Percentiles rank a stretch among this genome's conserved stretches.
phyloP scores from a whole-genome alignment of 257 asterid species.

The Nicotiana knightiana region DNA sequence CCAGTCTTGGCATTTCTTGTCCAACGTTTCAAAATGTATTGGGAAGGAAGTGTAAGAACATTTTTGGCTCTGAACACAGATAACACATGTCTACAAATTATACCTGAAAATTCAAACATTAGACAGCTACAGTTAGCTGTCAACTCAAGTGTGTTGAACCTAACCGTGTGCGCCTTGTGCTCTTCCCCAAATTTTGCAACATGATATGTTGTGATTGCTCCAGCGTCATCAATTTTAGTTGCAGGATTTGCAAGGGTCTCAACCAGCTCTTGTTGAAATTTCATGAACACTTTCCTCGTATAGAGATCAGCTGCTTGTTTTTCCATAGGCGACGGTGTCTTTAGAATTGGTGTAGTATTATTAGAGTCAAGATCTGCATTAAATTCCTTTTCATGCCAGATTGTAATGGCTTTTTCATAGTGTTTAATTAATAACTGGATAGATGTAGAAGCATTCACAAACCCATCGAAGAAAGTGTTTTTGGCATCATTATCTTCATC shows the following conservation, averaged over 20 bases:
- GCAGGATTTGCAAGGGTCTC: constrained; percentile 87
- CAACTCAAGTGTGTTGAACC: constrained; percentile 49
- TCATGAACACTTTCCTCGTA: constrained; percentile 65
- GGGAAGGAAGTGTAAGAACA: constrained; percentile 65
- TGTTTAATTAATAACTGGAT: constrained; percentile 50
- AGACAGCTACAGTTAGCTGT: constrained; percentile 77
- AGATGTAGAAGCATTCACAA: constrained; percentile 36
- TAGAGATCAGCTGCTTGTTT: constrained; percentile 80
- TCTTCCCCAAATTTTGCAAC: constrained; percentile 90
- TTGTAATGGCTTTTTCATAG: constrained; percentile 48
- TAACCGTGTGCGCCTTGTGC: constrained; percentile 55
- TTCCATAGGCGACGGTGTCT: constrained; percentile 91
- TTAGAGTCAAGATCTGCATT: constrained; percentile 67
- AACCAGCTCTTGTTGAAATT: constrained; percentile 77
- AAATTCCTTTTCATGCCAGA: constrained; percentile 64
- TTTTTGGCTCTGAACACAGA: constrained; percentile 80
- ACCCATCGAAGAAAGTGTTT: constrained; percentile 47
- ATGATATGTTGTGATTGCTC: constrained; percentile 36
- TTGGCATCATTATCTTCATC: constrained; percentile 32
- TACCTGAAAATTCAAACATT: constrained; percentile 72
- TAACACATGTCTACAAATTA: constrained; percentile 69
- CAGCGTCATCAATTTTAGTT: constrained; percentile 49
- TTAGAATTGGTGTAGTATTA: constrained; percentile 45
- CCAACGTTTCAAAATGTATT: constrained; percentile 81
- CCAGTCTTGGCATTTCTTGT: constrained; percentile 64